Percentiles rank a stretch among this genome's conserved stretches.
phyloP scores from a whole-genome alignment of 768 basidiomycete species.

The Pleurotus cornucopiae region DNA sequence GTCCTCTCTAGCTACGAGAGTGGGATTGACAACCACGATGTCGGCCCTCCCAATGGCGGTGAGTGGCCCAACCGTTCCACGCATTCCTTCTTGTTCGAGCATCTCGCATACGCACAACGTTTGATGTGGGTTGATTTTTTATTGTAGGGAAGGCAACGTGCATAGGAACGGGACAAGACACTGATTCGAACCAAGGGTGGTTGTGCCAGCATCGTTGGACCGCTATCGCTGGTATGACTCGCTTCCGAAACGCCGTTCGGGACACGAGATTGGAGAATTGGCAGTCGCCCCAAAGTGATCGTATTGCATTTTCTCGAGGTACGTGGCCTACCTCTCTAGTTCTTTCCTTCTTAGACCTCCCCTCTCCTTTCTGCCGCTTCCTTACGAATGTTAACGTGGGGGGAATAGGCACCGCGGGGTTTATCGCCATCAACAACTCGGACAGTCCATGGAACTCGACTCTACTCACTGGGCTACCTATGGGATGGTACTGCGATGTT shows the following conservation, averaged over 20 bases:
- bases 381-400: background rate
- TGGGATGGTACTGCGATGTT: constrained; percentile 47
- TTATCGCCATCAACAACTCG: constrained; percentile 49
- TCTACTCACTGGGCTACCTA: constrained; percentile 40
- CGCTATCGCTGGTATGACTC: constrained; percentile 58
- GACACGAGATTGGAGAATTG: constrained; percentile 28
- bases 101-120: background rate
- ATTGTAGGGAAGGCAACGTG: constrained; percentile 36
- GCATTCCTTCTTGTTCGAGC: background rate
- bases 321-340: background rate
- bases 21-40: constrained; percentile 37
- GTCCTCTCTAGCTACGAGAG: constrained; percentile 33
- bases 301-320: constrained; percentile 50
- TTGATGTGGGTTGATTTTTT: background rate
- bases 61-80: background rate
- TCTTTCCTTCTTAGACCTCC: background rate
- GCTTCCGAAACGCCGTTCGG: constrained; percentile 58
- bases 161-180: constrained; percentile 20
- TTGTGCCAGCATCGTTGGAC: constrained; percentile 62
- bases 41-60: constrained; percentile 58
- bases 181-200: constrained; percentile 54
- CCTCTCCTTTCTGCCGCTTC: background rate
- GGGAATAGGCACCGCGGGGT: constrained; percentile 33
- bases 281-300: constrained; percentile 27
- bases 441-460: constrained; percentile 36